Base-by-base conservation (phyloP, 441 rosid genomes). In the Arabidopsis hybrid region DNA sequence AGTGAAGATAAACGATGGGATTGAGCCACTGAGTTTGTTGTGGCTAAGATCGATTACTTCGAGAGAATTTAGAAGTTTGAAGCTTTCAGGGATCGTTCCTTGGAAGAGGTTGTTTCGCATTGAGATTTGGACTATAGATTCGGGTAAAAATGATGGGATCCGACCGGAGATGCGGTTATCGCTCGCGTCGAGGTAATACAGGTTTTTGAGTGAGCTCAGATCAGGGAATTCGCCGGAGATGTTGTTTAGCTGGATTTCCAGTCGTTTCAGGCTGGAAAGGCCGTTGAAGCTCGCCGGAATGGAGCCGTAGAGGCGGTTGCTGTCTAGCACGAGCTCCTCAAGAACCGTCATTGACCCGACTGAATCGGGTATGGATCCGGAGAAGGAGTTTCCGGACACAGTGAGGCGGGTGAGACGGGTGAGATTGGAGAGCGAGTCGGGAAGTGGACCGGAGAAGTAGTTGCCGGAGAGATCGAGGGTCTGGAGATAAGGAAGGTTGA, bases 31-130 rank as follows among this genome's bases (percentile, higher is more conserved):
- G 75, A 93, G 78, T 21, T 57, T 69, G 85, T 89, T 93, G 80
- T 84, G 80, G 75, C 89, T 87, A 46, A 93, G 83, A 68, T 93
- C 97, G 1, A 91, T 53, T 0, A 93, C 98, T 75, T 91, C 87
- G 7, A 93, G 77, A 35, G 47, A 80, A 60, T 50, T 74, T 38
- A 82, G 42, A 34, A 50, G 11, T 1, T 49, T 66, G 16, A 93
- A 21, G 52, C 68, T 81, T 16, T 76, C 73, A 0, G 91, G 91
- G 46, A 86, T 67, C 1, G 79, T 81, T 65, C 91, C 90, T 46
- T 73, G 57, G 3, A 90, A 47, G 32, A 49, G 63, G 78, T 90
- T 92, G 87, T 84, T 87, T 67, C 95, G 65, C 83, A 88, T 82
- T 7, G 90, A 81, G 73, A 92, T 81, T 83, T 90, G 88, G 18